A percentile compares a stretch with the other conserved stretches of the same genome.
These are phyloP conservation scores for Tardiomyces digboiensis DNA, from an alignment of 1,139 yeast genomes.

Conservation along the genomic window DNA sequence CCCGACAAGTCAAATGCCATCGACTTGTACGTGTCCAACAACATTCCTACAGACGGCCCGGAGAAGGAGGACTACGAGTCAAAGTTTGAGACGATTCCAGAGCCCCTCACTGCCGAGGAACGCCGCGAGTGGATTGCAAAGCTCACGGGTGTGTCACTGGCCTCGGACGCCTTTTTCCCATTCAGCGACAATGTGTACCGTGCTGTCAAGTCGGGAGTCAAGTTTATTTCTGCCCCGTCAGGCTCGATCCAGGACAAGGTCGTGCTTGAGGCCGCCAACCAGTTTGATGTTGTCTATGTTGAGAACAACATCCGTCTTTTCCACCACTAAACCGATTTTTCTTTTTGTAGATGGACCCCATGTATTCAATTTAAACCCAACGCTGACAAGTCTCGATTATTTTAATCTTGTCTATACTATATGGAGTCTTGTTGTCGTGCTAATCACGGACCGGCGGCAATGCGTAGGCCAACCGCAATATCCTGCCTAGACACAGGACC, in stretches of 20 bases:
- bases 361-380: too few species aligned
- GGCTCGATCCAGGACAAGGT: constrained; percentile 98
- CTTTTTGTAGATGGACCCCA: too few species aligned
- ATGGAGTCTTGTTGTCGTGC: too few species aligned
- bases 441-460: background rate
- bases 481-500: background rate
- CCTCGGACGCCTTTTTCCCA: constrained; percentile 99
- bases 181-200: constrained; percentile 99
- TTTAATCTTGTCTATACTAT: too few species aligned
- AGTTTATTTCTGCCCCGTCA: constrained; percentile 91
- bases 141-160: constrained; percentile 76
- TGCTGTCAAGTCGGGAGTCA: constrained; percentile 94
- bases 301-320: constrained; percentile 95
- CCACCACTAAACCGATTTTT: constrained; percentile 93
- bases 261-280: constrained; percentile 91
- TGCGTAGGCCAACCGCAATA: background rate
- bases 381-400: too few species aligned
- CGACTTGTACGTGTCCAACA: constrained; percentile 84
- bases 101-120: constrained; percentile 74
- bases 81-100: constrained; percentile 76
- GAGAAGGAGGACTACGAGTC: constrained; percentile 89
- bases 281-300: constrained; percentile 76
- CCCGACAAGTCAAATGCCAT: constrained; percentile 98
- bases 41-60: constrained; percentile 86
- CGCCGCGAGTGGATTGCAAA: constrained; percentile 79